Base-by-base conservation (phyloP, 225 moss, liverwort and hornwort species). In the Pseudoscleropodium purum region DNA sequence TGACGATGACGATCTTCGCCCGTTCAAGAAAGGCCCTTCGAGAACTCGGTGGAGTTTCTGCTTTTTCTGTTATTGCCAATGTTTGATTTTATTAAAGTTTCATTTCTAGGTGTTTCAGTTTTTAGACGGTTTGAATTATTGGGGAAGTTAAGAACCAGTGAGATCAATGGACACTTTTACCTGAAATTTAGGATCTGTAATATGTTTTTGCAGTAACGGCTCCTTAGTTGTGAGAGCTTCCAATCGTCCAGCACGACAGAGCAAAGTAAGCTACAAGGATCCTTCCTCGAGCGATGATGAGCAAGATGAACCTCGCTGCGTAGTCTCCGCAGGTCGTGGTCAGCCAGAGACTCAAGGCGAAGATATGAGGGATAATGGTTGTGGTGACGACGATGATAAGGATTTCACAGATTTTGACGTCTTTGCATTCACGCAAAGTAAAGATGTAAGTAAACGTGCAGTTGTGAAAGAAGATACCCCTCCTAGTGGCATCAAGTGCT, bases 251-350 rank as follows among this genome's bases (percentile, higher is more conserved):
- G 77, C 82, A 74, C 90, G 85, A 45, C 68, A 79, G 68, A 88
- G 86, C 47, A 85, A 82, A 82, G 89, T 94, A 17, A 94, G 92
- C 89, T 97, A 98, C 83, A 97, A 95, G 84, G 94, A 98, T 54
- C 89, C 86, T 30, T 95, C 95, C 17, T 95, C 95, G 18, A 91
- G 92, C 78, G 95, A 96, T 57, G 98, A 96, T 54, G 94, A 93
- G 34, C 68, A 73, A 47, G 92, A 89, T 76, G 18, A 61, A 64
- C 77, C 83, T 83, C 82, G 61, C 68, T 86, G 66, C 29, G 34
- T 63, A 84, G 81, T 83, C 77, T 73, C 81, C 18, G 79, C 49
- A 45, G 82, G 88, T n/a, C 74, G 39, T 62, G 77, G 67, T 37
- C 89, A 84, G 69, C 60, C 88, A 49, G 86, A 89, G 54, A 45